These are phyloP conservation scores for Colletotrichum caudatum DNA, from an alignment of 2,329 filamentous ascomycete genomes.

Conservation along the genomic window DNA sequence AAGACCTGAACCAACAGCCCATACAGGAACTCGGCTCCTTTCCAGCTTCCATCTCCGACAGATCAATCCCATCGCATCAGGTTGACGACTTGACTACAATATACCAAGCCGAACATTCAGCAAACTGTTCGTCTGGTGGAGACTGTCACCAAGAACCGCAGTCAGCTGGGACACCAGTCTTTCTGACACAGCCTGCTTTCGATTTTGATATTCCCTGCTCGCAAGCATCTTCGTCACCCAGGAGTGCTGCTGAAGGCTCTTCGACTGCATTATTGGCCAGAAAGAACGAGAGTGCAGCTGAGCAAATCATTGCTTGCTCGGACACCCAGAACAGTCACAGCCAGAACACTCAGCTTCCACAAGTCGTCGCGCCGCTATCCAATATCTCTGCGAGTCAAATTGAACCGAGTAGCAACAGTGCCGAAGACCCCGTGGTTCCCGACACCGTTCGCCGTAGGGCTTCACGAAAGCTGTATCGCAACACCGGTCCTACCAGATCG, in stretches of 20 bases:
- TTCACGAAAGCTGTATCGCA: conserved; percentile 5
- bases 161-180: conserved; percentile 21
- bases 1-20: conserved; percentile 7
- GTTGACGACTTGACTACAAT: conserved; percentile 16
- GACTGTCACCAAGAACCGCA: conserved; percentile 5
- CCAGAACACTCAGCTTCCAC: conserved; percentile 38
- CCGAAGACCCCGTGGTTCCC: conserved; percentile 34
- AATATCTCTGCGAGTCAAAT: conserved; percentile 29
- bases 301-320: conserved; percentile 16
- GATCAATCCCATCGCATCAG: conserved; percentile 34
- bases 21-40: conserved; percentile 17
- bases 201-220: conserved; percentile 21
- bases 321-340: conserved; percentile 22
- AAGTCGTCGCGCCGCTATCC: conserved; percentile 32
- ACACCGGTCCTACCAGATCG: background rate
- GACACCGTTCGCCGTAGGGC: conserved; percentile 40
- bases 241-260: background rate
- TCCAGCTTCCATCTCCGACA: conserved; percentile 11
- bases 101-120: conserved; percentile 10
- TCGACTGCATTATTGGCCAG: background rate
- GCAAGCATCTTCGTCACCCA: background rate
- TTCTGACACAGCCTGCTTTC: conserved; percentile 33
- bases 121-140: background rate
- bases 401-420: conserved; percentile 7
- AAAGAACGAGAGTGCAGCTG: background rate